Evolutionary conservation across 805 yeast genomes (phyloP).

Genomic region (Metschnikowia shivogae): DNA sequence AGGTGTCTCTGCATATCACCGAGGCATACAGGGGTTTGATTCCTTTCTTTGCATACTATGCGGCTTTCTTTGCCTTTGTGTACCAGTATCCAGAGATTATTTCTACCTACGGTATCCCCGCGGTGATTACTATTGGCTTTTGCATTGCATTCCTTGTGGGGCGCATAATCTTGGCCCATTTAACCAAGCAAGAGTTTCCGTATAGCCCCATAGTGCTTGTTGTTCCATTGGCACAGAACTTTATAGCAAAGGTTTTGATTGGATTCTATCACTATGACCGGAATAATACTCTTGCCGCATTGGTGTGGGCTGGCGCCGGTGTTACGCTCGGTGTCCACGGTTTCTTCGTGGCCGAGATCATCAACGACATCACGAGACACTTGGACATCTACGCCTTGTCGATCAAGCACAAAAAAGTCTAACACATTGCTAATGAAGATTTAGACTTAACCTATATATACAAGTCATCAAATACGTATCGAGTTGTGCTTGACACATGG

Average conservation of each 20-base stretch:
- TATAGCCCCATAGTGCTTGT: constrained; percentile 63
- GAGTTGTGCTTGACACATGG: constrained; percentile 1
- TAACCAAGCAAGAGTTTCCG: constrained; percentile 79
- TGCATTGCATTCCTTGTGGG: constrained; percentile 86
- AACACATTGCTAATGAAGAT: background rate
- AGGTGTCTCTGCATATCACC: constrained; percentile 36
- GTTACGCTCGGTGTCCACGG: constrained; percentile 64
- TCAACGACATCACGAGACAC: constrained; percentile 72
- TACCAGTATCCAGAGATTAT: constrained; percentile 52
- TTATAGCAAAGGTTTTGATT: constrained; percentile 32
- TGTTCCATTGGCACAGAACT: constrained; percentile 53
- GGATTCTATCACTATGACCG: constrained; percentile 35
- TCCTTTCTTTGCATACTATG: constrained; percentile 63
- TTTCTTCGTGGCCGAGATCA: constrained; percentile 70
- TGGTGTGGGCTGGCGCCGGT: constrained; percentile 66
- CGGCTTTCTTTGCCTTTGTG: constrained; percentile 44
- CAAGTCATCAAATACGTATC: constrained; percentile 19
- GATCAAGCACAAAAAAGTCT: constrained; percentile 70
- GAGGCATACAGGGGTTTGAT: constrained; percentile 48
- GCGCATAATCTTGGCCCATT: constrained; percentile 80
- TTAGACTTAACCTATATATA: constrained; percentile 15
- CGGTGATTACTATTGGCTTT: constrained; percentile 66
- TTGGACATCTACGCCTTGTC: constrained; percentile 83
- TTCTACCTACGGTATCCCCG: constrained; percentile 45
- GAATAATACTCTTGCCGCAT: constrained; percentile 42